Evolutionary conservation across 495 filamentous ascomycete genomes (phyloP), one percentile per base, ranked within the genome.

Genomic region (Beverwykella pulmonaria): DNA sequence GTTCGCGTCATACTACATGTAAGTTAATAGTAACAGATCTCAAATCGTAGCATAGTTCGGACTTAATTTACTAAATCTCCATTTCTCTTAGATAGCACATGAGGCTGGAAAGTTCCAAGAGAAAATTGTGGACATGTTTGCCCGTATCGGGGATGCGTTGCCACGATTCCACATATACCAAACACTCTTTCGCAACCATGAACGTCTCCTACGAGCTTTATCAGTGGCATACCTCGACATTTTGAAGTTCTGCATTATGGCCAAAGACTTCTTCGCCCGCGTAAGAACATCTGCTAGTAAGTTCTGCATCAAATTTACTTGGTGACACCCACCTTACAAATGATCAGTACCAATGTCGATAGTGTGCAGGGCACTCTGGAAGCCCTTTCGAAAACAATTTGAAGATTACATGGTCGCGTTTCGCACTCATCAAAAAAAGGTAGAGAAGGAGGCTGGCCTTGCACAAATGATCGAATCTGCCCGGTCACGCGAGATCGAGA

Each of bases 171-270:
- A 65, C 34, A 68, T 70, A 9, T 80, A 73, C 48, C 65, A 77
- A 55, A 61, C 20, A 1, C 54, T 77, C 1, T 78, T 77, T 44
- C 65, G 70, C 23, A 71, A 74, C 23, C 72, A 81, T 30, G 63
- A 75, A 27, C 63, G 70, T 8, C 62, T 81, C 1, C 48, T 73
- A 0, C 60, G 68, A 53, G 73, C 77, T 14, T 44, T 80, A 9
- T 75, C 78, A 0, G 58, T 67, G 9, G 67, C 69, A 7, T 82
- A 81, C 64, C 62, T 80, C 9, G 79, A 82, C 44, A 73, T 81
- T 22, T 57, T 80, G 2, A 53, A 41, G 0, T 79, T 81, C 55
- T 81, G 79, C 61, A 60, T 48, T 1, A 60, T 75, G 1, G 75
- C 75, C 5, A 79, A 77, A 29, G 50, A 64, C 8, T 58, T 75